These are phyloP conservation scores for Rutstroemia sp. DNA, from an alignment of 2,329 filamentous ascomycete species.

Conservation along the genomic window DNA sequence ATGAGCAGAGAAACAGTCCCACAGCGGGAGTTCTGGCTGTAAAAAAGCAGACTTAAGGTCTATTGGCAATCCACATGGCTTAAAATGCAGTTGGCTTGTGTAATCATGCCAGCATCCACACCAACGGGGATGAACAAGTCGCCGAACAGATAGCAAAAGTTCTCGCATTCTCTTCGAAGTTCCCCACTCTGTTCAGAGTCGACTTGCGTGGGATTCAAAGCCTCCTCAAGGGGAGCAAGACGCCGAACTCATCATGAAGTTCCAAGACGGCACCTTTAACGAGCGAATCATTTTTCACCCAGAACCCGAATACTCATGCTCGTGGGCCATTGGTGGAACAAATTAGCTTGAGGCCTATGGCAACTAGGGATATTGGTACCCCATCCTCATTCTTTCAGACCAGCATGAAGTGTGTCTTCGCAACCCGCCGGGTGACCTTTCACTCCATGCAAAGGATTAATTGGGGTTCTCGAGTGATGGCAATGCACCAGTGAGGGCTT, in stretches of 20 bases:
- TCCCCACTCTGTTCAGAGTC: neutral
- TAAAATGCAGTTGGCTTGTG: neutral
- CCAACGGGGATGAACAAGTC: neutral
- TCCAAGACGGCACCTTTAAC: neutral
- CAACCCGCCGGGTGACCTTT: neutral
- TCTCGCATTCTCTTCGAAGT: neutral
- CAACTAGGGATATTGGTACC: neutral
- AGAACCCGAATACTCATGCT: neutral
- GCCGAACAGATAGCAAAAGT: neutral
- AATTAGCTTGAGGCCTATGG: neutral
- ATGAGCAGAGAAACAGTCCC: neutral
- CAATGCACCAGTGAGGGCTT: neutral
- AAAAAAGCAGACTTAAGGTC: neutral
- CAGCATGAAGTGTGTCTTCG: neutral
- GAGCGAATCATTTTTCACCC: neutral
- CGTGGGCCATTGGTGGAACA: neutral
- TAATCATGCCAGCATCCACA: neutral
- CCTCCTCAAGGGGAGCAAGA: neutral
- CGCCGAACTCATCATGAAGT: neutral
- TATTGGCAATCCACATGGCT: neutral
- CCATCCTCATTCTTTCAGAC: conserved; percentile 3
- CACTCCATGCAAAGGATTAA: neutral
- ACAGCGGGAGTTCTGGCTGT: neutral
- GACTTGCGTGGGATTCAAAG: neutral
- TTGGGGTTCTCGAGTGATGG: neutral